These are phyloP conservation scores for Zoysia matrella DNA, from an alignment of 202 grass and related monocot genomes.

Conservation along the genomic window DNA sequence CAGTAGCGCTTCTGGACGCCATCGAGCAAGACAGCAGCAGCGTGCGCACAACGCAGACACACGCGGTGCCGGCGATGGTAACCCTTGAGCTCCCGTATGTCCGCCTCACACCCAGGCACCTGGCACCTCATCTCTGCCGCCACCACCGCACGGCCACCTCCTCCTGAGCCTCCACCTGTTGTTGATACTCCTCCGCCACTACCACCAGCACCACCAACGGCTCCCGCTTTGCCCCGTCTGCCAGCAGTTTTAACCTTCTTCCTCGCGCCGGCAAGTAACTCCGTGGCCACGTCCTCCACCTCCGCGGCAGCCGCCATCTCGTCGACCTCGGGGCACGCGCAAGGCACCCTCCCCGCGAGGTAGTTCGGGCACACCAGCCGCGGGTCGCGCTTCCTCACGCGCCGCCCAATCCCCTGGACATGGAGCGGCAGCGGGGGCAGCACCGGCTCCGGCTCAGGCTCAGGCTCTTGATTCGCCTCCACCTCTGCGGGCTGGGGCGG, in stretches of 20 bases:
- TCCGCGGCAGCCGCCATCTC: constrained; percentile 60
- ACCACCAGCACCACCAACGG: neutral
- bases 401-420: constrained; percentile 27
- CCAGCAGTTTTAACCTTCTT: constrained; percentile 59
- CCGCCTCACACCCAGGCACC: constrained; percentile 77
- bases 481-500: neutral
- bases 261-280: constrained; percentile 58
- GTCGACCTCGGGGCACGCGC: constrained; percentile 92
- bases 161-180: constrained; percentile 1
- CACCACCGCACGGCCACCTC: constrained; percentile 37
- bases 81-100: constrained; percentile 92
- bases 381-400: constrained; percentile 88
- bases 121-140: constrained; percentile 75
- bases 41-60: constrained; percentile 76
- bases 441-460: constrained; percentile 8
- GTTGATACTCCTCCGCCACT: constrained; percentile 1
- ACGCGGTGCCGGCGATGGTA: constrained; percentile 92
- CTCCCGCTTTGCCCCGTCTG: constrained; percentile 18
- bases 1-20: constrained; percentile 81
- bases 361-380: constrained; percentile 93
- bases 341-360: constrained; percentile 83
- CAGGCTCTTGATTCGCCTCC: neutral
- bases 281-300: constrained; percentile 58
- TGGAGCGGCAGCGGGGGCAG: neutral
- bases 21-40: constrained; percentile 66